Percentiles rank a stretch among this genome's conserved stretches.
phyloP scores from a whole-genome alignment of 2,329 filamentous ascomycete species.

The Talaromyces funiculosus region DNA sequence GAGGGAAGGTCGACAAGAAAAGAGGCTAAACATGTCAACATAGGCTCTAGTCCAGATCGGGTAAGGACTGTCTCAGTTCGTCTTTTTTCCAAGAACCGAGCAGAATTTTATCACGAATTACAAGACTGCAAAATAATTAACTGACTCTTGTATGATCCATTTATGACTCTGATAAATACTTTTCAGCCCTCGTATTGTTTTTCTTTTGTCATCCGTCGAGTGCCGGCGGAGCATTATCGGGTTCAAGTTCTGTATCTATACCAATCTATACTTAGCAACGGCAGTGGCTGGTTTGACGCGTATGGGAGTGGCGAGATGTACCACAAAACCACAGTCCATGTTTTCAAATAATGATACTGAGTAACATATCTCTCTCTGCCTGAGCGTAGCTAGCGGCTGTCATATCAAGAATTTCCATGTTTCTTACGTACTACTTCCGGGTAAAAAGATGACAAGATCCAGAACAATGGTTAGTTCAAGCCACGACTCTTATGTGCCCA shows the following conservation, averaged over 20 bases:
- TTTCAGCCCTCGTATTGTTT: not conserved
- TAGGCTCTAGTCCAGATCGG: not conserved
- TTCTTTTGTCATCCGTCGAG: not conserved
- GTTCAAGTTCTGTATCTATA: not conserved
- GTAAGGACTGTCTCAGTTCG: constrained; percentile 5
- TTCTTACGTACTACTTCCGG: not conserved
- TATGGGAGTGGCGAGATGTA: not conserved
- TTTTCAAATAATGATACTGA: not conserved
- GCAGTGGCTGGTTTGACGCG: not conserved
- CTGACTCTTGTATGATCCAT: not conserved
- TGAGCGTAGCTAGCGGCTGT: not conserved
- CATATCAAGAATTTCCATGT: not conserved
- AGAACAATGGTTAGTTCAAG: not conserved
- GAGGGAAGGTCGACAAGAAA: not conserved
- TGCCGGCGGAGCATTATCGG: not conserved
- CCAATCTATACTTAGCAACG: not conserved
- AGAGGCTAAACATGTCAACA: not conserved
- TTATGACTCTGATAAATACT: not conserved
- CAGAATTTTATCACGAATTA: not conserved
- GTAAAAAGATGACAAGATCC: not conserved
- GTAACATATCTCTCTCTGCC: not conserved
- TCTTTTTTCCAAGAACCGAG: not conserved
- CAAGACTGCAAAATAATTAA: not conserved
- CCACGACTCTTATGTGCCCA: constrained; percentile 1
- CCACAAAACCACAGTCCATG: not conserved